Conservation (phyloP, 441 rosid genomes). For the Arabidopsis lyrata region DNA sequence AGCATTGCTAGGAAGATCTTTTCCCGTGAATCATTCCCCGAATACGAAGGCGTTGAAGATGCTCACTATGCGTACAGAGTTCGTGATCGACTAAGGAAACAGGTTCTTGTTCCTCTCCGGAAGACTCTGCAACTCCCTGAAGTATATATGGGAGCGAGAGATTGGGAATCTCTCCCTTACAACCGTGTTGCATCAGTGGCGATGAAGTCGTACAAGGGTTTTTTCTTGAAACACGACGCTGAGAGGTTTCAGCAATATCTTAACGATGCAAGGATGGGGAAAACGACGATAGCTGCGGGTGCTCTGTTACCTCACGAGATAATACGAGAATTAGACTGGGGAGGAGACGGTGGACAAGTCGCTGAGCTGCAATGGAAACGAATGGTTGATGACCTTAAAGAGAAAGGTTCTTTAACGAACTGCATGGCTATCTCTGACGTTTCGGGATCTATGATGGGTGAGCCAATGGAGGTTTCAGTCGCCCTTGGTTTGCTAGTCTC, state of each 20-base stretch:
- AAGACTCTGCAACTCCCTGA: background rate
- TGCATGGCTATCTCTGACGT: background rate
- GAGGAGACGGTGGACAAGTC: background rate
- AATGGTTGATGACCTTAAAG: background rate
- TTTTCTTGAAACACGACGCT: background rate
- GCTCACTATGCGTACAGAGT: background rate
- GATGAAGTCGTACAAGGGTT: background rate
- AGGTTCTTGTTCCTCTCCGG: background rate
- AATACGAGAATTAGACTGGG: background rate
- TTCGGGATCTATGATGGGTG: background rate
- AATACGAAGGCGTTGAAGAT: background rate
- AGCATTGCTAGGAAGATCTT: background rate
- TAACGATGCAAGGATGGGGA: background rate
- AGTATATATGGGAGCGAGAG: background rate
- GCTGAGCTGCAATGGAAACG: conserved; percentile 7
- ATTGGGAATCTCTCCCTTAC: background rate
- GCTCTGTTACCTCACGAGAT: conserved; percentile 2
- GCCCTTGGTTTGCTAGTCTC: background rate
- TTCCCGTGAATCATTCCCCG: background rate
- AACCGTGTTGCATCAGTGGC: background rate
- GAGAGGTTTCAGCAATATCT: background rate
- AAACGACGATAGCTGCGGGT: background rate
- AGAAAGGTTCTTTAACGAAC: background rate
- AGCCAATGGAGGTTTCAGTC: background rate
- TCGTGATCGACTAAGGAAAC: background rate